These are phyloP conservation scores for Amphichorda felina DNA, from an alignment of 2,329 filamentous ascomycete species.

Conservation along the genomic window DNA sequence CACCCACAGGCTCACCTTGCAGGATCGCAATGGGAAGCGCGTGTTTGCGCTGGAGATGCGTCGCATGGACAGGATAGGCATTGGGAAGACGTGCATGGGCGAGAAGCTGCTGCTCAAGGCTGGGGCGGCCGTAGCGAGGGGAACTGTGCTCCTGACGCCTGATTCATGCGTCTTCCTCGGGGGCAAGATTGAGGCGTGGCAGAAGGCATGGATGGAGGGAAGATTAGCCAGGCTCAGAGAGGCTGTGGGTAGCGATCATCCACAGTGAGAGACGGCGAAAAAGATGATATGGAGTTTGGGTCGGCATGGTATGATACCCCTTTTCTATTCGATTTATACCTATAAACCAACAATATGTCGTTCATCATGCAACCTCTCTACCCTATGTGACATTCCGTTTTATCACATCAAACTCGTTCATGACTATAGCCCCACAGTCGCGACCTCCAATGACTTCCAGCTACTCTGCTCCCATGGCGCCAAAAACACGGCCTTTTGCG, in stretches of 20 bases:
- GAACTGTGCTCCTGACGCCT: constrained; percentile 67
- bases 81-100: constrained; percentile 60
- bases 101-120: constrained; percentile 66
- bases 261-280: background rate
- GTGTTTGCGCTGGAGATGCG: constrained; percentile 63
- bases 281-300: background rate
- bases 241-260: constrained; percentile 24
- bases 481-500: constrained; percentile 64
- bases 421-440: constrained; percentile 6
- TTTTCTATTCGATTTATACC: constrained; percentile 3
- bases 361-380: too few species aligned
- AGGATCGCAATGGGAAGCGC: constrained; percentile 62
- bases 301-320: constrained; percentile 7
- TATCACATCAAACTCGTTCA: constrained; percentile 1
- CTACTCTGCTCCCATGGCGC: constrained; percentile 65
- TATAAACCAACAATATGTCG: too few species aligned
- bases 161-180: constrained; percentile 61
- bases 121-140: constrained; percentile 56
- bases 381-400: background rate
- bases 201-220: constrained; percentile 64
- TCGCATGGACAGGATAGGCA: constrained; percentile 50
- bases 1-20: constrained; percentile 70
- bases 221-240: constrained; percentile 58
- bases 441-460: constrained; percentile 45
- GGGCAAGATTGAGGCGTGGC: constrained; percentile 73